phyloP scores from a whole-genome alignment of 2,329 filamentous ascomycete species.

The Trichoderma sp. region DNA sequence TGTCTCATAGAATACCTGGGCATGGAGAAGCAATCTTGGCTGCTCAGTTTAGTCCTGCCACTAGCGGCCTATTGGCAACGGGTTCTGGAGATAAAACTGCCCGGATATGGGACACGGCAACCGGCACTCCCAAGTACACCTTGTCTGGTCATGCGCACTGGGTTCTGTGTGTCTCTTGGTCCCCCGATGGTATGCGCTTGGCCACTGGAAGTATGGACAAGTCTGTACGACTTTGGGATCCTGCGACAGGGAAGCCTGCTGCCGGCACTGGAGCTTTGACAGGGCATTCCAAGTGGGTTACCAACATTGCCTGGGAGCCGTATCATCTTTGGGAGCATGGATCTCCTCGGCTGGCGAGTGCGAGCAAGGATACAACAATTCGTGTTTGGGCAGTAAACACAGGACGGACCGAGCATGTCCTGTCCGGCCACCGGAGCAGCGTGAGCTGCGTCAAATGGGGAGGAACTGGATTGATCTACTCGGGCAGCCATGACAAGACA shows the following conservation, averaged over 20 bases:
- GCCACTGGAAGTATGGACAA: slow-evolving; percentile 94
- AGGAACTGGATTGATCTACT: slow-evolving; percentile 81
- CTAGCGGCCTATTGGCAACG: slow-evolving; percentile 75
- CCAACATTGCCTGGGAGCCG: slow-evolving; percentile 86
- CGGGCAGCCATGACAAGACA: slow-evolving; percentile 84
- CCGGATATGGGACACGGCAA: slow-evolving; percentile 91
- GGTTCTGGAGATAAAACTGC: slow-evolving; percentile 90
- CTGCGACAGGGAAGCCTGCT: slow-evolving; percentile 71
- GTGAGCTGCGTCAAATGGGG: slow-evolving; percentile 95
- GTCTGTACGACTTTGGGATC: slow-evolving; percentile 84
- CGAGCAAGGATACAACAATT: slow-evolving; percentile 85
- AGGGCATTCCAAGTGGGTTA: slow-evolving; percentile 88
- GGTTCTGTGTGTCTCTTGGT: slow-evolving; percentile 86
- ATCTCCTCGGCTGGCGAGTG: slow-evolving; percentile 77
- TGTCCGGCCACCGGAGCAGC: slow-evolving; percentile 84
- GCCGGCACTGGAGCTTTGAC: slow-evolving; percentile 63
- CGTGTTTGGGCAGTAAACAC: slow-evolving; percentile 82
- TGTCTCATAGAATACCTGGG: slow-evolving; percentile 82
- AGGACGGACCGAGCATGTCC: slow-evolving; percentile 73
- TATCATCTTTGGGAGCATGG: slow-evolving; percentile 76
- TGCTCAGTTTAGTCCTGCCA: slow-evolving; percentile 78
- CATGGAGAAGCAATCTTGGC: slow-evolving; percentile 89
- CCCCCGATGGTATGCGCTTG: slow-evolving; percentile 74
- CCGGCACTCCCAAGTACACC: slow-evolving; percentile 82
- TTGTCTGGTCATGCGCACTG: slow-evolving; percentile 84